phyloP scores from a whole-genome alignment of 2,329 filamentous ascomycete genomes.

The Fusarium miscanthi region DNA sequence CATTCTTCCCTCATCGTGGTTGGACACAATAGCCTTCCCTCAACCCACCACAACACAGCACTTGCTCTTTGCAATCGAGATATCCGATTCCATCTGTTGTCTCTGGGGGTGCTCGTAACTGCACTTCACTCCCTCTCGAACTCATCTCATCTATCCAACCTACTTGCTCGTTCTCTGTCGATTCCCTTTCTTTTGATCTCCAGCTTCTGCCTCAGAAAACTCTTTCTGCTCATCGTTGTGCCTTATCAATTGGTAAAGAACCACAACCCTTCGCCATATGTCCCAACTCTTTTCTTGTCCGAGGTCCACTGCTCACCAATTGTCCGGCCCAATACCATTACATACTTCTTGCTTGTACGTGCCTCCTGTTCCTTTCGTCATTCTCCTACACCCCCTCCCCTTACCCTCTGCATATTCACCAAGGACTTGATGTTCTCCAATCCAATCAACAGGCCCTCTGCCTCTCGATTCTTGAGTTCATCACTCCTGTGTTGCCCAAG shows the following conservation, averaged over 20 bases:
- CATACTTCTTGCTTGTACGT: slow-evolving; percentile 31
- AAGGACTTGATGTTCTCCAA: not conserved
- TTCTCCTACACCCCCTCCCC: slow-evolving; percentile 1
- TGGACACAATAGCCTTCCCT: slow-evolving; percentile 30
- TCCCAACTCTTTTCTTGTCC: slow-evolving; percentile 20
- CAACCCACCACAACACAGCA: slow-evolving; percentile 30
- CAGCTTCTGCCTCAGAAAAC: slow-evolving; percentile 13
- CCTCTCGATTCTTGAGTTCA: slow-evolving; percentile 2
- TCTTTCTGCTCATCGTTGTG: slow-evolving; percentile 23
- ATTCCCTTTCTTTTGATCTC: slow-evolving; percentile 12
- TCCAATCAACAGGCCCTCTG: slow-evolving; percentile 15
- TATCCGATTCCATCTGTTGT: slow-evolving; percentile 38
- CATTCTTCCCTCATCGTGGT: slow-evolving; percentile 26
- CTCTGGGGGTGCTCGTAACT: slow-evolving; percentile 34
- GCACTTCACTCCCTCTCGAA: slow-evolving; percentile 27
- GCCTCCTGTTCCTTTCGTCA: slow-evolving; percentile 19
- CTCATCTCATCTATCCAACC: slow-evolving; percentile 18
- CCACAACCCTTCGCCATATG: slow-evolving; percentile 18
- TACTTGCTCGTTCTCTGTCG: slow-evolving; percentile 8
- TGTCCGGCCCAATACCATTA: slow-evolving; percentile 16
- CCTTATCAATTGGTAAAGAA: slow-evolving; percentile 31
- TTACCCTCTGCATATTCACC: not conserved
- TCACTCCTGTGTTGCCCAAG: slow-evolving; percentile 7
- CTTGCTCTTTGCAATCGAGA: slow-evolving; percentile 41
- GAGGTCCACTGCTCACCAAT: slow-evolving; percentile 15